Percentiles rank a stretch among this genome's conserved stretches.
Evolutionary conservation across 106 monocot genomes (phyloP).

Genomic region (Dendrobium nobile): DNA sequence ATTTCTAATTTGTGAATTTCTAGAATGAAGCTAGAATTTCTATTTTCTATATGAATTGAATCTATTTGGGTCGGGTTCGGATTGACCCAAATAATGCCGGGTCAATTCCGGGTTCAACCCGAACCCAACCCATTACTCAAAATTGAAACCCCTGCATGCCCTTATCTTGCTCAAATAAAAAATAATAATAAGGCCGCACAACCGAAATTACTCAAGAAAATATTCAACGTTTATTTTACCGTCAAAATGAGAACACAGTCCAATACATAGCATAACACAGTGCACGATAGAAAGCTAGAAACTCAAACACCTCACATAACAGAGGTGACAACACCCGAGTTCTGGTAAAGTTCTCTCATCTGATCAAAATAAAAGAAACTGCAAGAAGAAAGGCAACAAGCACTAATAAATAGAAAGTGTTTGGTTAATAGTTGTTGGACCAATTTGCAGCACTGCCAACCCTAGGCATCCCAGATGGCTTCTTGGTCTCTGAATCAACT

Average conservation of each 20-base stretch:
- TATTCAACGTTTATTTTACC: not conserved
- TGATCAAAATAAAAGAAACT: not conserved
- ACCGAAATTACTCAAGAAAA: not conserved
- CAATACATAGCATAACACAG: not conserved
- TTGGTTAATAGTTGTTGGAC: constrained; percentile 21
- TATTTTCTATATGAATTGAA: no score
- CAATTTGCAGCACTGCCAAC: constrained; percentile 50
- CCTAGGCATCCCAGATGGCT: constrained; percentile 29
- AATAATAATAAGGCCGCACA: no score
- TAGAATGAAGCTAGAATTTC: no score
- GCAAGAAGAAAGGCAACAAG: not conserved
- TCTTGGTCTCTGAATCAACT: constrained; percentile 38
- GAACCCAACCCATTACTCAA: no score
- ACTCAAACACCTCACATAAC: not conserved
- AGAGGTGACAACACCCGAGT: not conserved
- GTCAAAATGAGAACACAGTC: not conserved
- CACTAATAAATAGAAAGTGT: not conserved
- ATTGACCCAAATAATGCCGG: no score
- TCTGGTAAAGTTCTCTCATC: not conserved
- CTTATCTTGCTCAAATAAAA: no score
- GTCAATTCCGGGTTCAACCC: no score
- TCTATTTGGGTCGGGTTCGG: no score
- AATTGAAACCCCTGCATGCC: no score
- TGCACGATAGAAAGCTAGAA: not conserved
- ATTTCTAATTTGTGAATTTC: no score